These are phyloP conservation scores for Neofusicoccum sp. DNA, from an alignment of 2,329 filamentous ascomycete genomes.

Conservation along the genomic window DNA sequence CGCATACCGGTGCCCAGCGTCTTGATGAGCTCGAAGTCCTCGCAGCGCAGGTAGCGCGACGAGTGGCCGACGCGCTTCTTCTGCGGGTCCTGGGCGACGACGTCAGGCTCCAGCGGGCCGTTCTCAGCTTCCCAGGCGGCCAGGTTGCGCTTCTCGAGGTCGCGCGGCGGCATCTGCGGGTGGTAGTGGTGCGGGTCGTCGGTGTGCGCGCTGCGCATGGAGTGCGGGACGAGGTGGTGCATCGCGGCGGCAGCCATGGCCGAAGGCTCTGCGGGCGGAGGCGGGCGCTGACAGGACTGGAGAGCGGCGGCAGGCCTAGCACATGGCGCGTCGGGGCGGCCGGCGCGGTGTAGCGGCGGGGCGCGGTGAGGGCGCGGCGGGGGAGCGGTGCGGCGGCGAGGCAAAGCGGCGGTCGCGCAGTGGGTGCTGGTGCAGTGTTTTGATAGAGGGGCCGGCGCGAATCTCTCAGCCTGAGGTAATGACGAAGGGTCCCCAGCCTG, in stretches of 20 bases:
- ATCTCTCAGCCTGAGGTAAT: slow-evolving; percentile 3
- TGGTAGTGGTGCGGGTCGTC: slow-evolving; percentile 29
- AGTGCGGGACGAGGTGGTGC: slow-evolving; percentile 33
- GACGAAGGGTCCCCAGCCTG: not conserved
- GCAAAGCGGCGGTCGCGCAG: slow-evolving; percentile 17
- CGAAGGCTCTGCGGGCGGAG: slow-evolving; percentile 16
- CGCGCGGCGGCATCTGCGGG: slow-evolving; percentile 38
- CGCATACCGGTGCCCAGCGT: slow-evolving; percentile 70
- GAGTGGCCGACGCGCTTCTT: slow-evolving; percentile 49
- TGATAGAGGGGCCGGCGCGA: slow-evolving; percentile 15
- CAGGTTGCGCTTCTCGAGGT: slow-evolving; percentile 47
- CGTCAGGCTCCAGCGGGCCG: slow-evolving; percentile 40
- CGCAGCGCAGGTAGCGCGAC: slow-evolving; percentile 45
- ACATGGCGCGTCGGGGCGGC: not conserved
- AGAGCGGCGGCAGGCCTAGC: slow-evolving; percentile 5
- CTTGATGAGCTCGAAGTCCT: slow-evolving; percentile 71
- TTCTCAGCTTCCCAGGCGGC: slow-evolving; percentile 49
- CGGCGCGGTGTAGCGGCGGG: slow-evolving; percentile 21
- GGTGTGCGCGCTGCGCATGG: slow-evolving; percentile 26
- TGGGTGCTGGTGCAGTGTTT: not conserved
- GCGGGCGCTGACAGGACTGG: not conserved
- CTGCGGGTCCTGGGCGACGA: slow-evolving; percentile 44
- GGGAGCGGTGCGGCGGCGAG: slow-evolving; percentile 18
- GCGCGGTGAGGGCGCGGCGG: not conserved
- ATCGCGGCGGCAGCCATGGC: slow-evolving; percentile 35